Evolutionary conservation across 2,329 filamentous ascomycete species (phyloP), one percentile per base, ranked within the genome.

Genomic region (Magnaporthiopsis poae): DNA sequence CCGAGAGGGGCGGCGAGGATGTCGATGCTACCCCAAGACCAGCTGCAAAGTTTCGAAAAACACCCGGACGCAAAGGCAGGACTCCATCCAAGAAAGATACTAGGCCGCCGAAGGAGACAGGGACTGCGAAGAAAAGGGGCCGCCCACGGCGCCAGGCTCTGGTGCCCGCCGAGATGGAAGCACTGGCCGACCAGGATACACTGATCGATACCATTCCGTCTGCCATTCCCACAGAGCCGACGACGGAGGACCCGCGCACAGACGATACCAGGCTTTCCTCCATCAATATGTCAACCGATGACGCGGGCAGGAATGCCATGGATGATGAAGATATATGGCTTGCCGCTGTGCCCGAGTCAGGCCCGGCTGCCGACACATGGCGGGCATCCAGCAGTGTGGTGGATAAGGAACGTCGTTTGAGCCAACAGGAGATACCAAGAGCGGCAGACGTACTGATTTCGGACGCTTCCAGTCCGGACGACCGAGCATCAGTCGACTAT

Each of bases 81-180:
- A 56, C 64, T 7, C 64, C 64, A 12, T 60, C 64, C 5, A 60
- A 36, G 18, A 72, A 69, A 70, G 72, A 67, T 2, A 68, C 71
- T 8, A 74, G 73, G 3, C 74, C 76, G 1, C 73, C 65, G 36
- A 29, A 62, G 0, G 66, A 67, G 21, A 70, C 73, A n/a, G 59
- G 56, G 35, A 25, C 71, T 70, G 31, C 72, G 11, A 72, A 71
- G 64, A 75, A 74, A 65, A 72, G 74, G 61, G 75, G 74, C 7
- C 72, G 76, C 1, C 74, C 73, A 9, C 72, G 75, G 39, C 75
- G 74, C 21, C 69, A 70, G 65, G 69, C 71, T 9, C 64, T 72
- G 59, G 67, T 64, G 7, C 68, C 70, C 11, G 70, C 72, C 9
- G 71, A 73, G 60, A 71, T 74, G 59, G 71, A 72, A 35, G 70